Evolutionary conservation across 2,329 filamentous ascomycete genomes (phyloP), one percentile per base, ranked within the genome.

Genomic region (Colletotrichum spaethianum): DNA sequence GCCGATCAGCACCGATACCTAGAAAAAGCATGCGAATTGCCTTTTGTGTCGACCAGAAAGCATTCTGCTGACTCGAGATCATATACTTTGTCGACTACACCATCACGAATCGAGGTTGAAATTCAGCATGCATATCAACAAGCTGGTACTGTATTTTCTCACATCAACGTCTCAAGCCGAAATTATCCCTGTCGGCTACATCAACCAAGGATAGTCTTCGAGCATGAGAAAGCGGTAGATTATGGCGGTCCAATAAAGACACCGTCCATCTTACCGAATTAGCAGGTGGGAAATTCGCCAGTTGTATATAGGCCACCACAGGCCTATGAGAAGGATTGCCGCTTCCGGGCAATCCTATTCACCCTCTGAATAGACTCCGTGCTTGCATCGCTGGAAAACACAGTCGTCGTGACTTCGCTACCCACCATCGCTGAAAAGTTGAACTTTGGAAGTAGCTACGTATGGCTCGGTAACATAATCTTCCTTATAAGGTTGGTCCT

Each of bases 321-420:
- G 14, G 4, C 55, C 4, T 74, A 72, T 44, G 63, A 66, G 31
- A 66, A 63, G 28, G 63, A 72, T 20, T 69, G 59, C 75, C 75
- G 78, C 31, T 79, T 79, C 61, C 79, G 77, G 78, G 75, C 76
- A 70, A 75, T 79, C 52, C 74, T 79, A 66, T 20, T 75, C 4
- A 76, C 74, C 1, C 68, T 79, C 2, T 73, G 74, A 55, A 53
- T 77, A 8, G 70, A 73, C 16, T 72, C 71, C 1, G 72, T 79
- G 18, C 74, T 79, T 3, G 53, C 60, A 7, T 67, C 75, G 3
- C 56, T 76, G 11, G 75, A 76, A 46, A 62, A 57, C 31, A 73
- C 78, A 6, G 76, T 80, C 7, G 74, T 78, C 28, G 73, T 76
- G 0, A 79, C 78, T 6, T 75, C 76, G 5, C 75, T 80, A 4